A percentile compares a stretch with the other conserved stretches of the same genome.
These are phyloP conservation scores for Lophium mytilinum DNA, from an alignment of 495 filamentous ascomycete species.

Conservation along the genomic window DNA sequence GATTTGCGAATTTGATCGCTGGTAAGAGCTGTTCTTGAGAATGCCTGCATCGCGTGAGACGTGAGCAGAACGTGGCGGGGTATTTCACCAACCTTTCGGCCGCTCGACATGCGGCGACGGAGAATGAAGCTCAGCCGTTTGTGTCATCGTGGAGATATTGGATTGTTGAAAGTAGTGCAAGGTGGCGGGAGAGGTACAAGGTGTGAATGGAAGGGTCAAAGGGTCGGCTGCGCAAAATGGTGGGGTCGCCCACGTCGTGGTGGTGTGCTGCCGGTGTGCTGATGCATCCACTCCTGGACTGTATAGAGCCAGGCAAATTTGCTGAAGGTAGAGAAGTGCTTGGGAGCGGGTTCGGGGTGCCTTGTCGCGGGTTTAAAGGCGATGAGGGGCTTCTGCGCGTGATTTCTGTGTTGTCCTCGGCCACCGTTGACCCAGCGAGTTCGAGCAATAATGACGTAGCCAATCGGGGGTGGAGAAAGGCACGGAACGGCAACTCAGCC, in stretches of 20 bases:
- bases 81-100: slow-evolving; percentile 60
- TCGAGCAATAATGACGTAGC: slow-evolving; percentile 12
- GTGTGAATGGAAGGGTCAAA: background rate
- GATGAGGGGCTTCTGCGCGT: background rate
- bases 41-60: slow-evolving; percentile 54
- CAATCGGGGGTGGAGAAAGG: background rate
- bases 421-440: background rate
- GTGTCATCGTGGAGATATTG: slow-evolving; percentile 25
- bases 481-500: background rate
- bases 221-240: background rate
- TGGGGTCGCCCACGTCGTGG: background rate
- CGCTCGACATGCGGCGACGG: slow-evolving; percentile 43
- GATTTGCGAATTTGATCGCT: slow-evolving; percentile 43
- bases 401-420: background rate
- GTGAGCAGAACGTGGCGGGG: slow-evolving; percentile 1
- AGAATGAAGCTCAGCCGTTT: slow-evolving; percentile 26
- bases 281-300: too few species aligned
- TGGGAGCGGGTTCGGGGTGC: background rate
- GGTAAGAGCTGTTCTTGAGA: slow-evolving; percentile 76
- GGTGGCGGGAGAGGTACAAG: background rate
- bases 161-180: background rate
- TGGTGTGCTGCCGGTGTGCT: too few species aligned
- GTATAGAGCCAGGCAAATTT: too few species aligned
- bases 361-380: background rate
- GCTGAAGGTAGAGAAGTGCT: background rate